Percentiles rank a stretch among this genome's conserved stretches.
These are phyloP conservation scores for Diaporthe eres DNA, from an alignment of 2,329 filamentous ascomycete genomes.

Conservation along the genomic window DNA sequence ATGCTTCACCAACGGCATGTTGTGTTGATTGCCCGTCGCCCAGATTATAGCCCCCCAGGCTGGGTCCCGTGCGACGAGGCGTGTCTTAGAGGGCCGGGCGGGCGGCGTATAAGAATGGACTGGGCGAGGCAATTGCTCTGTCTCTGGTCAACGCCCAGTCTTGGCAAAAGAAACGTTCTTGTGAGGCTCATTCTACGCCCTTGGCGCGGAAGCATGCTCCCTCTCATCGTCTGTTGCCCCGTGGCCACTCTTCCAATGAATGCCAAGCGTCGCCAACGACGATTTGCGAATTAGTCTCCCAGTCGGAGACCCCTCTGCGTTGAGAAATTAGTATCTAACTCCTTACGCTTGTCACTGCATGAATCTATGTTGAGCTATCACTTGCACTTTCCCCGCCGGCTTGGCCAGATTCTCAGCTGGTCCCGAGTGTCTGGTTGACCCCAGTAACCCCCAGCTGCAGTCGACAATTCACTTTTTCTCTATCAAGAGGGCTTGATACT, in stretches of 20 bases:
- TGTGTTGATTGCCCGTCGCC: neutral
- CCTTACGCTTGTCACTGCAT: neutral
- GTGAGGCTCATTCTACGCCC: no score
- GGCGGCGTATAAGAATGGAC: neutral
- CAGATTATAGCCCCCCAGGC: neutral
- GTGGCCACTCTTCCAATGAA: neutral
- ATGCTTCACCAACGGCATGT: neutral
- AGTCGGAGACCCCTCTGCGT: neutral
- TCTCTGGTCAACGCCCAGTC: neutral
- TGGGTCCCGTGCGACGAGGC: neutral
- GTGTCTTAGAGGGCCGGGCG: neutral
- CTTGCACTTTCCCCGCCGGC: neutral
- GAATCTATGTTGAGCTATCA: neutral
- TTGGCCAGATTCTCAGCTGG: slow-evolving; percentile 11
- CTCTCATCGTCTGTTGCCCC: neutral
- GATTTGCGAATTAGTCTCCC: neutral
- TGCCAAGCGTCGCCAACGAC: neutral
- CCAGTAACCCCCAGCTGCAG: neutral
- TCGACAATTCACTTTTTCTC: slow-evolving; percentile 8
- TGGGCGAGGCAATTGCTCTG: neutral
- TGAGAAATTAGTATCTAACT: neutral
- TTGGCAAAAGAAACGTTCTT: neutral
- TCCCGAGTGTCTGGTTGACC: slow-evolving; percentile 31
- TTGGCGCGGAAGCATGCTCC: neutral
- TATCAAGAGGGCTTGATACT: neutral